A percentile compares a stretch with the other conserved stretches of the same genome.
These are phyloP conservation scores for Adiantum capillusveneris DNA, from an alignment of 75 land plant species.

Conservation along the genomic window DNA sequence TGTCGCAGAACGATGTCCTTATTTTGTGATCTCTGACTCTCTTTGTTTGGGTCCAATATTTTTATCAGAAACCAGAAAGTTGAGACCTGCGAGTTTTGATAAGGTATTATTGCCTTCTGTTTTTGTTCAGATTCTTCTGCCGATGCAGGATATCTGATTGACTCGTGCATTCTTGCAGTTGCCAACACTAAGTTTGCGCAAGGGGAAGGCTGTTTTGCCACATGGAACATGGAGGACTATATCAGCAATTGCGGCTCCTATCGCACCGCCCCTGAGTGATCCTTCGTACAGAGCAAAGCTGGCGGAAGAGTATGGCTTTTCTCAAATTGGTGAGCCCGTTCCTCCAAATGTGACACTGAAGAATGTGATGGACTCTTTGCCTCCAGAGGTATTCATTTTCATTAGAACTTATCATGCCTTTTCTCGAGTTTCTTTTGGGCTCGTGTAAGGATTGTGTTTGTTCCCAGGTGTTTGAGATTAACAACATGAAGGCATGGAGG, in stretches of 20 bases:
- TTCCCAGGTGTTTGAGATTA: constrained; percentile 83
- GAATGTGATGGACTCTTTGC: constrained; percentile 66
- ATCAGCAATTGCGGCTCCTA: constrained; percentile 43
- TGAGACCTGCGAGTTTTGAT: too few species aligned
- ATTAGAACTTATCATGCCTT: neutral
- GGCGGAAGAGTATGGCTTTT: constrained; percentile 75
- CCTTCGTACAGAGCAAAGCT: constrained; percentile 34
- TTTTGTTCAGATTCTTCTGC: too few species aligned
- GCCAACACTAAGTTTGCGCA: too few species aligned
- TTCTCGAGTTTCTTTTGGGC: constrained; percentile 3
- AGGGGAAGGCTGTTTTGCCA: too few species aligned
- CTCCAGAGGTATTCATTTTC: constrained; percentile 45
- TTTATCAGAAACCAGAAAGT: too few species aligned
- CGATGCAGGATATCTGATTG: too few species aligned
- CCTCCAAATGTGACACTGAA: constrained; percentile 63
- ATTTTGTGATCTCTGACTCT: too few species aligned
- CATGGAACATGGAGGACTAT: too few species aligned
- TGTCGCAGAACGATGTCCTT: too few species aligned
- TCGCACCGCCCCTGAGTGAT: constrained; percentile 40
- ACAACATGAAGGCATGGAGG: constrained; percentile 85
- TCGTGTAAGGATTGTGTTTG: constrained; percentile 1
- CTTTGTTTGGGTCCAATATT: too few species aligned
- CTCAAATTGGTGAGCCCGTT: constrained; percentile 86
- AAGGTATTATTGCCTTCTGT: too few species aligned
- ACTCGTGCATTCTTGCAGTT: too few species aligned